Conservation (phyloP, 2,329 filamentous ascomycete genomes). For the Fusarium succisae region DNA sequence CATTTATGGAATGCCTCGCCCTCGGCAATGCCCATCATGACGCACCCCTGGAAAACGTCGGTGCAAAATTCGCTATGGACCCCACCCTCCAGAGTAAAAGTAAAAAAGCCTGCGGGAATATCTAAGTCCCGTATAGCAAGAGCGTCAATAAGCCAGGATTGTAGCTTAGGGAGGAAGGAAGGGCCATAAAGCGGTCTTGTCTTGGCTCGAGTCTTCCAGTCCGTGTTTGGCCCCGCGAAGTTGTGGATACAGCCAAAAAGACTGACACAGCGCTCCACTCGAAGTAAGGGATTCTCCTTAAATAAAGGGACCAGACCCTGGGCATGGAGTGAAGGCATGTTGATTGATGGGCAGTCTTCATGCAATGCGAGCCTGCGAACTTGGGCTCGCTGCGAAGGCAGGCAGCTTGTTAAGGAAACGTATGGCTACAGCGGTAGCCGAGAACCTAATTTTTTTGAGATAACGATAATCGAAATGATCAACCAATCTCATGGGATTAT, state of each 20-base stretch:
- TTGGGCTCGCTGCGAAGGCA: neutral
- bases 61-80: no score
- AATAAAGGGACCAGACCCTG: slow-evolving; percentile 1
- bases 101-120: no score
- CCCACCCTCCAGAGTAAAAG: no score
- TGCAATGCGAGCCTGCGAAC: neutral
- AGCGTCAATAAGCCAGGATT: no score
- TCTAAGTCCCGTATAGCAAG: no score
- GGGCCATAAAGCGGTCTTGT: no score
- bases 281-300: slow-evolving; percentile 10
- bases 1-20: no score
- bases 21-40: no score
- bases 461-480: neutral
- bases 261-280: slow-evolving; percentile 11
- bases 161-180: no score
- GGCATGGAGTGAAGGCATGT: neutral
- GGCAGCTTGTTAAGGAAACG: slow-evolving; percentile 2
- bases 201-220: no score
- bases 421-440: slow-evolving; percentile 18
- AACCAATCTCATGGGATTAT: neutral
- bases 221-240: no score
- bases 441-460: slow-evolving; percentile 3
- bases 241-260: neutral
- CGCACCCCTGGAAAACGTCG: no score
- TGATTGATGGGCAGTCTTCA: slow-evolving; percentile 1